Evolutionary conservation across 345 rosid genomes (phyloP), one percentile per base, ranked within the genome.

Genomic region (Gossypium longicalyx): DNA sequence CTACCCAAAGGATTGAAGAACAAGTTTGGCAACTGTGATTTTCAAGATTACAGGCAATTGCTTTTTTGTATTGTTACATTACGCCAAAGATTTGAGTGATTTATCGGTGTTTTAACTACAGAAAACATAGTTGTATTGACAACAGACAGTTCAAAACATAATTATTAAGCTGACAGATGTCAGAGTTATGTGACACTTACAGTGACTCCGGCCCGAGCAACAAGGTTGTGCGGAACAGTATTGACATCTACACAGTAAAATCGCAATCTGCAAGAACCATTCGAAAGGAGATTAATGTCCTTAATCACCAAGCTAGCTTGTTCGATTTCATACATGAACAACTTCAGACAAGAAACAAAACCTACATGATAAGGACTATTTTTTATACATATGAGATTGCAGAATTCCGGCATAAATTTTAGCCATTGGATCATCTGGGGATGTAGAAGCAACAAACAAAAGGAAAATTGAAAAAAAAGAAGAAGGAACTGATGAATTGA

Each of bases 241-340:
- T 95, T 93, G 78, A 93, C 99, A 84, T 95, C 90, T 38, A 93
- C 82, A 65, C 87, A 78, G 77, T 87, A 90, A 85, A 95, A 91
- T 77, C 81, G 86, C 83, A 95, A 72, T 80, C 98, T 95, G 77
- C 67, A 79, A 48, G 45, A 80, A 68, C 44, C 38, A 47, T 71
- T 52, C n/a, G 12, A 45, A 12, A 22, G 48, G 17, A 38, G 7
- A 56, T 75, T 53, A 73, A 67, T 38, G 9, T 34, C 17, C 44
- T 43, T 15, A 20, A 68, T 25, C 1, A 56, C 7, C 34, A 78
- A 38, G 38, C 51, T 38, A 45, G 69, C 56, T 62, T 17, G 27
- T 38, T 51, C 1, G 64, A 62, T 47, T 65, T 78, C 19, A 27
- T 17, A 66, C 15, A 70, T 5, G 1, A 65, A 66, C n/a, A 48